phyloP scores from a whole-genome alignment of 1,284 basidiomycete genomes.

The Rhizoctonia solani region DNA sequence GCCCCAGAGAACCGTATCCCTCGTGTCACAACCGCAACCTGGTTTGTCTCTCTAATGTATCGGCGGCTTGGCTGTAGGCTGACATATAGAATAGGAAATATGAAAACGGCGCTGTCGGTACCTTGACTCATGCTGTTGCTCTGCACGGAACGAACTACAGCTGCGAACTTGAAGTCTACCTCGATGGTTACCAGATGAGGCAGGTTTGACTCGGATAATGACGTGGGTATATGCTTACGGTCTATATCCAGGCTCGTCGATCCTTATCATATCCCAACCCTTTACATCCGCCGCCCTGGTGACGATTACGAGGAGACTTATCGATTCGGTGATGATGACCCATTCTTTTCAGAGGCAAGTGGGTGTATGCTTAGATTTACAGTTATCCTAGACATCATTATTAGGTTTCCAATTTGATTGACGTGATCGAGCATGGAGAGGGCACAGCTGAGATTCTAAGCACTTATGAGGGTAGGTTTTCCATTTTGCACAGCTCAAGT shows the following conservation, averaged over 20 bases:
- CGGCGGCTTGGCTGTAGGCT: conserved; percentile 1
- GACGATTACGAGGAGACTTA: conserved; percentile 81
- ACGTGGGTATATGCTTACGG: conserved; percentile 2
- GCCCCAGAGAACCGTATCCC: conserved; percentile 78
- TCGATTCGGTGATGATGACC: conserved; percentile 83
- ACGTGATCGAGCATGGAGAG: conserved; percentile 71
- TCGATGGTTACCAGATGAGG: conserved; percentile 73
- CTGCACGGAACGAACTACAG: conserved; percentile 90
- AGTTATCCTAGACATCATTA: background rate
- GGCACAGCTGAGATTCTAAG: conserved; percentile 72
- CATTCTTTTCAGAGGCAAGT: conserved; percentile 80
- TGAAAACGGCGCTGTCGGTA: conserved; percentile 87
- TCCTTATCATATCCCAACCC: conserved; percentile 63
- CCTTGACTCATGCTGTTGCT: conserved; percentile 83
- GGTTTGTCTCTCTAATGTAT: conserved; percentile 51
- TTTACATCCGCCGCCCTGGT: conserved; percentile 83
- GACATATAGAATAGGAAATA: conserved; percentile 71
- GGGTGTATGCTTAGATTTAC: background rate
- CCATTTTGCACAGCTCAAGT: conserved; percentile 10
- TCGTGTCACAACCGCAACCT: conserved; percentile 77
- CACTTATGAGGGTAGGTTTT: conserved; percentile 66
- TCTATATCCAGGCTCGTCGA: conserved; percentile 32
- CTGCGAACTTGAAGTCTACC: conserved; percentile 90
- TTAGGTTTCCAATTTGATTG: conserved; percentile 77
- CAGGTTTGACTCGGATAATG: conserved; percentile 25